phyloP scores from a whole-genome alignment of 208 protist species.

The Kentomonas sorsogonicus region DNA sequence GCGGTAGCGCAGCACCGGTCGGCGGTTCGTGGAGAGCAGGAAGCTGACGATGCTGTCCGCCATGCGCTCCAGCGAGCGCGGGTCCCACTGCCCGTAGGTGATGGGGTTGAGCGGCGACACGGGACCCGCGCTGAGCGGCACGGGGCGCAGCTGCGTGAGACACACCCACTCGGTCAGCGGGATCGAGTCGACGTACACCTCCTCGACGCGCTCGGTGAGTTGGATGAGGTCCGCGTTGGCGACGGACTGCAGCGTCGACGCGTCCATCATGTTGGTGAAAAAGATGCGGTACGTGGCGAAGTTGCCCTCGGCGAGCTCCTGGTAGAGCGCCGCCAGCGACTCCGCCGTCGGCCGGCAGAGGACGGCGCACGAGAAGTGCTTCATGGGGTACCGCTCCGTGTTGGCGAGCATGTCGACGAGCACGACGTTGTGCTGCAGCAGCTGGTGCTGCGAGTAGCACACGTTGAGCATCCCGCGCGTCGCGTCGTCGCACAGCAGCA shows the following conservation, averaged over 20 bases:
- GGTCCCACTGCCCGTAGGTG: constrained; percentile 65
- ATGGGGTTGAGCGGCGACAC: constrained; percentile 64
- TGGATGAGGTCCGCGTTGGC: constrained; percentile 94
- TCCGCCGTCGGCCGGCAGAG: constrained; percentile 87
- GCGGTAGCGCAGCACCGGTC: constrained; percentile 80
- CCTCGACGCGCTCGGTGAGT: constrained; percentile 85
- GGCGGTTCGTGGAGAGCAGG: constrained; percentile 81
- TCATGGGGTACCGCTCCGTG: constrained; percentile 86
- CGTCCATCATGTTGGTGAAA: constrained; percentile 92
- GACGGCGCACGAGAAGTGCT: constrained; percentile 91
- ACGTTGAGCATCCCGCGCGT: constrained; percentile 92
- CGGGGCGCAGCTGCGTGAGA: constrained; percentile 58
- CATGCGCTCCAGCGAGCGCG: constrained; percentile 56
- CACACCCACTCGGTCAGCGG: constrained; percentile 82
- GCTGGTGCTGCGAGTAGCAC: constrained; percentile 93
- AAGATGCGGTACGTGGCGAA: constrained; percentile 76
- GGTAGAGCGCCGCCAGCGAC: constrained; percentile 79
- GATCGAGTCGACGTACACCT: constrained; percentile 94
- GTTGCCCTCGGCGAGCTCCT: constrained; percentile 91
- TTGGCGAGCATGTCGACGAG: constrained; percentile 93
- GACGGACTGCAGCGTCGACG: constrained; percentile 81
- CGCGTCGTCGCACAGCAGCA: constrained; percentile 94
- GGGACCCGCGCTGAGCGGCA: constrained; percentile 29
- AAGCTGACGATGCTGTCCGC: constrained; percentile 75
- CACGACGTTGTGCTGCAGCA: constrained; percentile 96